These are phyloP conservation scores for Phytopythium oedochilum DNA, from an alignment of 352 stramenopile genomes.

Conservation along the genomic window DNA sequence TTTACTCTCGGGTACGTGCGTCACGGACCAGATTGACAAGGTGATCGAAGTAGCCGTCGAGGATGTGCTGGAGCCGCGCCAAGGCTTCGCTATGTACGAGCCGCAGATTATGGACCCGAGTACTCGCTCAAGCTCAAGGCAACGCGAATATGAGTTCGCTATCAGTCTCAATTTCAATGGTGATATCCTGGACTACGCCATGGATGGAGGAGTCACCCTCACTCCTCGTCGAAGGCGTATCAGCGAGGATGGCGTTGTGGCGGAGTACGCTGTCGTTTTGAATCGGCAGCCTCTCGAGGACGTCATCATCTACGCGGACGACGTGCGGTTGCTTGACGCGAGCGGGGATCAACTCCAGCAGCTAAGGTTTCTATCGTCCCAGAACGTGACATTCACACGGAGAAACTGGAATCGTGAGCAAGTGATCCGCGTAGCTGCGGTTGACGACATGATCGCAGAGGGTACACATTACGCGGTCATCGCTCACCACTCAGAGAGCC, in stretches of 20 bases:
- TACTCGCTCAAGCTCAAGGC: conserved; percentile 12
- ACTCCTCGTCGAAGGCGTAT: conserved; percentile 40
- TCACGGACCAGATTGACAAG: conserved; percentile 33
- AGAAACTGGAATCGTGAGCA: conserved; percentile 72
- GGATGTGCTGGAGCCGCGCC: conserved; percentile 31
- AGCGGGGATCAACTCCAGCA: conserved; percentile 30
- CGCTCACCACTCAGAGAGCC: conserved; percentile 33
- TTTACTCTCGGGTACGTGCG: conserved; percentile 42
- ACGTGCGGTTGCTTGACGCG: conserved; percentile 32
- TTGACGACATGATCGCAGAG: conserved; percentile 58
- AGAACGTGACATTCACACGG: conserved; percentile 37
- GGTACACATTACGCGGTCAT: conserved; percentile 58
- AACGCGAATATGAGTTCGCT: conserved; percentile 45
- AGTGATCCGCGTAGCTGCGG: conserved; percentile 38
- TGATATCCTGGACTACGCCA: conserved; percentile 63
- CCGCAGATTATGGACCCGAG: conserved; percentile 45
- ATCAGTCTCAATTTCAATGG: conserved; percentile 44
- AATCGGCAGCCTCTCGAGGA: conserved; percentile 53
- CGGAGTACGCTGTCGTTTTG: conserved; percentile 62
- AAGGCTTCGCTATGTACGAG: conserved; percentile 36
- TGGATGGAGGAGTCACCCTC: conserved; percentile 64
- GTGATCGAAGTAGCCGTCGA: conserved; percentile 41
- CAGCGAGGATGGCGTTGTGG: conserved; percentile 35
- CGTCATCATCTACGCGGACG: conserved; percentile 35
- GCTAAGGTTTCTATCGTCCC: conserved; percentile 23